Evolutionary conservation across 2,329 filamentous ascomycete genomes (phyloP), one percentile per base, ranked within the genome.

Genomic region (Aspergillus sp.): DNA sequence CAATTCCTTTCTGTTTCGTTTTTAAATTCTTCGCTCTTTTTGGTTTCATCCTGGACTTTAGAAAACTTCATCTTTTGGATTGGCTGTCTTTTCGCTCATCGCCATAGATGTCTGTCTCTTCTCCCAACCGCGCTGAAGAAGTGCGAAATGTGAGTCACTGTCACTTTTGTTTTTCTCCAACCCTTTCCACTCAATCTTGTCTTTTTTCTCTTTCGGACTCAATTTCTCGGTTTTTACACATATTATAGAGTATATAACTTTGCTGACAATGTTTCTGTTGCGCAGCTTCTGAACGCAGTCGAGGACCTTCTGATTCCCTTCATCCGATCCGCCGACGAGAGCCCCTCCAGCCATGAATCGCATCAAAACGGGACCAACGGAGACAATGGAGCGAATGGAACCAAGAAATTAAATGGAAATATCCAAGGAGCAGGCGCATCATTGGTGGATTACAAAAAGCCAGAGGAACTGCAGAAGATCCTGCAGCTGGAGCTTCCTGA

Each of bases 381-480:
- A 27, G 44, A 47, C 37, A 59, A 62, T 36, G 42, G 47, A 33
- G 13, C 34, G 7, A 51, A 57, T 13, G 45, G 39, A n/a, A 84
- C 86, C 19, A 37, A 27, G 13, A 19, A 19, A 1, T 11, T 12
- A 33, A 86, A 90, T 65, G 74, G 83, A 44, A 71, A 78, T 56
- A 77, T 82, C 13, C 82, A 77, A 53, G 73, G 68, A 40, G 68
- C 74, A 6, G 67, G 70, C 39, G 83, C 82, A 38, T 74, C 78
- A n/a, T 69, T 90, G 5, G 78, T 89, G 2, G 75, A 88, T 49
- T 68, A 77, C 9, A 73, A 79, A 51, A 75, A 72, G 42, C 85
- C 85, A 0, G 73, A 78, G 32, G 71, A 78, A 36, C 72, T 79
- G 39, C 69, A 85, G 48, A 68, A 76, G 8, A 71, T 88, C 33